Evolutionary conservation across 805 yeast genomes (phyloP), one percentile per base, ranked within the genome.

Genomic region (Barnettozyma vustinii): DNA sequence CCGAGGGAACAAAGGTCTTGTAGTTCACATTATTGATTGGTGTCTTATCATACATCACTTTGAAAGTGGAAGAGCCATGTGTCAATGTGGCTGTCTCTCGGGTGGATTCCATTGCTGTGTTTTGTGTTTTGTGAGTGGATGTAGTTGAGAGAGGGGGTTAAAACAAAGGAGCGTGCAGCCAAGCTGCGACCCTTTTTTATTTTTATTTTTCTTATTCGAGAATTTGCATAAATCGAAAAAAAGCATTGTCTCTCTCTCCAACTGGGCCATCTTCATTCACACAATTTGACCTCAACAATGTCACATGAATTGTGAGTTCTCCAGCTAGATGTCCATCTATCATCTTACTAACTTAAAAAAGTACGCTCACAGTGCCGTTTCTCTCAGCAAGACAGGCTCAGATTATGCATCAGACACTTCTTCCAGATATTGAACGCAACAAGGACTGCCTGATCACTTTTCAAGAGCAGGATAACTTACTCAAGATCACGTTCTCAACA

Each of bases 291-390:
- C 5, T 10, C 9, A 26, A 30, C 8, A 30, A 40, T 40, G 43
- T n/a, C 43, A 4, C 43, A 40, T 10, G 43, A 40, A 40, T 40
- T 40, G 43, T 40, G n/a, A 26, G 43, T 40, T 9, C 2, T 18
- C 6, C 33, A 4, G 16, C 12, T 13, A 15, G 4, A 13, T 30
- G 3, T 13, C 13, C 33, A 30, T 5, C 5, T 13, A 30, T 13
- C 16, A 30, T 4, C 12, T 4, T 30, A 30, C 33, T 30, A 15
- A 30, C 33, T 15, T 5, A 13, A 30, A 30, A 9, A 30, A 30
- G 77, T 60, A 61, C 67, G 36, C 63, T 87, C 25, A 66, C 68
- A 19, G 71, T 90, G 8, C 96, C 96, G 7, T 85, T 89, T 57
- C 75, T 74, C 52, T 71, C 70, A 4, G 61, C 57, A 1, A 60